These are phyloP conservation scores for Suillus clintonianus DNA, from an alignment of 768 basidiomycete species.

Conservation along the genomic window DNA sequence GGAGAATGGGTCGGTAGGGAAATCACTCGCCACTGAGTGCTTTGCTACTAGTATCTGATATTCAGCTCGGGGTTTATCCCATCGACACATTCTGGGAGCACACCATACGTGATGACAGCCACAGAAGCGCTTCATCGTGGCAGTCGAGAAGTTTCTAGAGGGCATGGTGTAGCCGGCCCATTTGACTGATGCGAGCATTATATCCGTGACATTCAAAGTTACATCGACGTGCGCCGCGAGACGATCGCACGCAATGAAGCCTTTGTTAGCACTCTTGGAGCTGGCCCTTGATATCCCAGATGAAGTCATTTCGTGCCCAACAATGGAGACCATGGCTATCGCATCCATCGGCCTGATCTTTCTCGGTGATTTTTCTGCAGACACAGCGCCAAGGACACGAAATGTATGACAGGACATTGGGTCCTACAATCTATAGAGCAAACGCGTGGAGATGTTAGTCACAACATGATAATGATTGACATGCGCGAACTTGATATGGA, in stretches of 20 bases:
- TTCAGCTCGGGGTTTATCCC: not conserved
- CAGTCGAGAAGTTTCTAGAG: slow-evolving; percentile 36
- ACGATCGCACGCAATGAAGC: slow-evolving; percentile 43
- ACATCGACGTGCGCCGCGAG: slow-evolving; percentile 41
- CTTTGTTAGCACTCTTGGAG: slow-evolving; percentile 40
- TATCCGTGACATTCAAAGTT: slow-evolving; percentile 42
- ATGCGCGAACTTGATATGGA: slow-evolving; percentile 45
- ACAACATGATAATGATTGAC: slow-evolving; percentile 51
- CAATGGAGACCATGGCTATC: slow-evolving; percentile 24
- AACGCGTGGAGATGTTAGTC: slow-evolving; percentile 23
- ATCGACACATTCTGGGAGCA: slow-evolving; percentile 5
- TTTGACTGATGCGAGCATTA: slow-evolving; percentile 34
- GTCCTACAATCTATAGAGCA: slow-evolving; percentile 34
- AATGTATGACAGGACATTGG: slow-evolving; percentile 24
- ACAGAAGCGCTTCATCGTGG: slow-evolving; percentile 38
- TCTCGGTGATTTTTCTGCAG: slow-evolving; percentile 13
- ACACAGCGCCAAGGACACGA: not conserved
- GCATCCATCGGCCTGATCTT: slow-evolving; percentile 37
- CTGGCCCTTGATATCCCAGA: slow-evolving; percentile 40
- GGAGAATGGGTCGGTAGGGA: slow-evolving; percentile 7
- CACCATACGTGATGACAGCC: slow-evolving; percentile 6
- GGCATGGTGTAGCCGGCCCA: slow-evolving; percentile 46
- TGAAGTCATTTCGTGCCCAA: slow-evolving; percentile 41
- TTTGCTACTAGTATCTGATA: not conserved
- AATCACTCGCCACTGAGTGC: slow-evolving; percentile 7